Percentiles rank a stretch among this genome's conserved stretches.
These are phyloP conservation scores for Drosera capensis DNA, from an alignment of 148 eudicot genomes.

Conservation along the genomic window DNA sequence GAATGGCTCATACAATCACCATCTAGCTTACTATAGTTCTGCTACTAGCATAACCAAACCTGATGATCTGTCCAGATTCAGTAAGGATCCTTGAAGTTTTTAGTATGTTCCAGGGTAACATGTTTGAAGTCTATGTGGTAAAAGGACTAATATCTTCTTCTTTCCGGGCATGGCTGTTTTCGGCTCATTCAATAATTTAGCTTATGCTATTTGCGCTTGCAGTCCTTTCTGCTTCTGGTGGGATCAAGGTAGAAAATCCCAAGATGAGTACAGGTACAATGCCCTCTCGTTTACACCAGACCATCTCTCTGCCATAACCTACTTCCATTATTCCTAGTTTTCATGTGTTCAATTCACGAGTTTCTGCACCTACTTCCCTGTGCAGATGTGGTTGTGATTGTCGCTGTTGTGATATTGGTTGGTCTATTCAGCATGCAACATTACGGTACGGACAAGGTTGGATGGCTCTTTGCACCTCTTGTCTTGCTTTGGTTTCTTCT, in stretches of 20 bases:
- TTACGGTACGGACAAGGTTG: conserved; percentile 91
- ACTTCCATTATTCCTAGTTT: too few species aligned
- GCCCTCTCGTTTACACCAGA: conserved; percentile 1
- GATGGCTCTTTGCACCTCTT: conserved; percentile 95
- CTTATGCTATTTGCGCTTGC: conserved; percentile 6
- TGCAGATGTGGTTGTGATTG: conserved; percentile 77
- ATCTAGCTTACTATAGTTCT: too few species aligned
- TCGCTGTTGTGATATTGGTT: conserved; percentile 73
- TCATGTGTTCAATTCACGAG: neutral
- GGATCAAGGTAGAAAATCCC: conserved; percentile 59
- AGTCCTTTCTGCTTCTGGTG: conserved; percentile 76
- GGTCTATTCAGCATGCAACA: conserved; percentile 93
- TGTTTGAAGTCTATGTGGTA: too few species aligned
- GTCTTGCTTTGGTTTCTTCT: conserved; percentile 87
- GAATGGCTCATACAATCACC: too few species aligned
- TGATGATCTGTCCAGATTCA: too few species aligned
- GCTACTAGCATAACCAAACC: too few species aligned
- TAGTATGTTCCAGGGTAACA: too few species aligned
- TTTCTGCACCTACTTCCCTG: neutral
- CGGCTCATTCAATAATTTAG: too few species aligned
- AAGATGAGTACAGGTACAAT: conserved; percentile 52
- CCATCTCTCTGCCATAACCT: neutral
- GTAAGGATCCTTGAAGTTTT: too few species aligned
- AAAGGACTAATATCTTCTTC: too few species aligned
- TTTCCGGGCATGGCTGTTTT: too few species aligned